Conservation (phyloP, 768 basidiomycete species). For the Thelephora aurantiotincta region DNA sequence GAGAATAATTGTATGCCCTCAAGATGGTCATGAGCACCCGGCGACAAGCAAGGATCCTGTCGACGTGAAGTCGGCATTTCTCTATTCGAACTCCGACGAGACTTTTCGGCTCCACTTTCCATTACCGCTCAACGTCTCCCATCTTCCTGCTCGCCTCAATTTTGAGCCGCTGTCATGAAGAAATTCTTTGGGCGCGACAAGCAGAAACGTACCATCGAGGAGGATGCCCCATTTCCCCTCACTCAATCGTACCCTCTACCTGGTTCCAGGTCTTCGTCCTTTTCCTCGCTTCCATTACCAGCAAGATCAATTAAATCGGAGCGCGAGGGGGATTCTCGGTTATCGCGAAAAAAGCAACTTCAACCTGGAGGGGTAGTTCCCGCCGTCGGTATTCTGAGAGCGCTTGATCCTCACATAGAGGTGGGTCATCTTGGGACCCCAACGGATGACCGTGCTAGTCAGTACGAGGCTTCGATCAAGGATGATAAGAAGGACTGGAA, state of each 20-base stretch:
- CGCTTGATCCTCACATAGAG: constrained; percentile 42
- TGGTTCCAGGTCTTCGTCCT: constrained; percentile 2
- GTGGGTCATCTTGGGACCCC: constrained; percentile 3
- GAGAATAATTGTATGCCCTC: no score
- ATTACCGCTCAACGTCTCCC: no score
- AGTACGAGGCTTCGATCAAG: constrained; percentile 13
- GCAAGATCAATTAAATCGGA: constrained; percentile 2
- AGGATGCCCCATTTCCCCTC: constrained; percentile 8
- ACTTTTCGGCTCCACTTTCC: no score
- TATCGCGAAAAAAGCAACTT: constrained; percentile 15
- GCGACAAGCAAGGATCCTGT: no score
- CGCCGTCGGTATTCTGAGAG: constrained; percentile 41
- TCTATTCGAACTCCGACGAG: no score
- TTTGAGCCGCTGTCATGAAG: constrained; percentile 27
- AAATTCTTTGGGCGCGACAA: constrained; percentile 45
- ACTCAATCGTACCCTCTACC: constrained; percentile 1
- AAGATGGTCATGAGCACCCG: no score
- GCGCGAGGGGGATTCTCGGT: constrained; percentile 11
- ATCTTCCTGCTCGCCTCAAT: no score
- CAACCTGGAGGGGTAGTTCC: constrained; percentile 14
- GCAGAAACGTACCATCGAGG: constrained; percentile 15
- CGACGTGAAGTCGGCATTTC: no score
- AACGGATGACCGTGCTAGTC: constrained; percentile 18
- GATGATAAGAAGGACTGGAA: constrained; percentile 32
- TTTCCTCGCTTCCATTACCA: constrained; percentile 5